Conservation (phyloP, 345 rosid genomes). For the Gossypium raimondii region DNA sequence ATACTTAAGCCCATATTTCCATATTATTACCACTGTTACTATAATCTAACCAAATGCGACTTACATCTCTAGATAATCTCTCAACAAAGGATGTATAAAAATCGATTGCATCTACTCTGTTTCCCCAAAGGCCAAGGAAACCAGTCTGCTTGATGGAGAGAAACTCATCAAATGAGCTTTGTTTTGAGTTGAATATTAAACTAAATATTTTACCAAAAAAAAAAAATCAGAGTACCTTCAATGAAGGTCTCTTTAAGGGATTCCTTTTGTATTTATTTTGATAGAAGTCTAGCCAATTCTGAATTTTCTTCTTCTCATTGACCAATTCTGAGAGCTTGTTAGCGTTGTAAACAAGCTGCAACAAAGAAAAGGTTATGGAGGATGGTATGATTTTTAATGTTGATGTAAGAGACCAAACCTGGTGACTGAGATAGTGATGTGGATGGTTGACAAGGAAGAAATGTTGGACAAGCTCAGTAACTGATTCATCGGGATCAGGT, state of each 20-base stretch:
- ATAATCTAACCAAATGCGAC: slow-evolving; percentile 8
- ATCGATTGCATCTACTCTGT: slow-evolving; percentile 71
- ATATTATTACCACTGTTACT: not conserved
- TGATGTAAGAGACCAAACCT: slow-evolving; percentile 40
- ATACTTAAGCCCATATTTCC: not conserved
- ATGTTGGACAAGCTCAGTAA: slow-evolving; percentile 78
- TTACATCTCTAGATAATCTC: slow-evolving; percentile 52
- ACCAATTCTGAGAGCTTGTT: slow-evolving; percentile 60
- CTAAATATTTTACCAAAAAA: not conserved
- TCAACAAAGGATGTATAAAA: slow-evolving; percentile 55
- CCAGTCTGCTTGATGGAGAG: slow-evolving; percentile 48
- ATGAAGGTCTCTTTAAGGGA: slow-evolving; percentile 43
- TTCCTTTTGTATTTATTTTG: slow-evolving; percentile 68
- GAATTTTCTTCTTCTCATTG: slow-evolving; percentile 54
- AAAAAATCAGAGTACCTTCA: slow-evolving; percentile 41
- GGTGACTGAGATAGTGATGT: slow-evolving; percentile 70
- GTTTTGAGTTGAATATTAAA: too few species aligned
- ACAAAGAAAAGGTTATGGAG: not conserved
- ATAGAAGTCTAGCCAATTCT: slow-evolving; percentile 85
- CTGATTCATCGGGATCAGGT: slow-evolving; percentile 87
- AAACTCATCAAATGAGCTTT: not conserved
- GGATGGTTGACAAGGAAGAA: slow-evolving; percentile 92
- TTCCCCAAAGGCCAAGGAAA: slow-evolving; percentile 69
- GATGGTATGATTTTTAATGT: not conserved
- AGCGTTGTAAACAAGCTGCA: slow-evolving; percentile 79